These are phyloP conservation scores for Mycena indigotica DNA, from an alignment of 768 basidiomycete genomes.

Conservation along the genomic window DNA sequence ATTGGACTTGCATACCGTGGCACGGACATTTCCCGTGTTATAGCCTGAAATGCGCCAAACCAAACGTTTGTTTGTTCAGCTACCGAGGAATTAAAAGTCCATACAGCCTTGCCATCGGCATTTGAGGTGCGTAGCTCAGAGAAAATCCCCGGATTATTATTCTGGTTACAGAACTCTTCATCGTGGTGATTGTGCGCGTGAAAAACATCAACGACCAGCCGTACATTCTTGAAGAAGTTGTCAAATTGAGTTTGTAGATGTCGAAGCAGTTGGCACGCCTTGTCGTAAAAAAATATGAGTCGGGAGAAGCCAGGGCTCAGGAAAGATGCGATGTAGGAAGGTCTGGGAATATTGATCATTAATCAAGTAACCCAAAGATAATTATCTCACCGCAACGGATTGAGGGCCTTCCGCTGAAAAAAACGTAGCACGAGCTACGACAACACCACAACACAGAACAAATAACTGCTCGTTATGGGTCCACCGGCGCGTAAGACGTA, in stretches of 20 bases:
- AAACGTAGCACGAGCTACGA: background rate
- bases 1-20: slow-evolving; percentile 19
- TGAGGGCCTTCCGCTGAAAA: background rate
- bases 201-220: slow-evolving; percentile 5
- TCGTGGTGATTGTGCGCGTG: slow-evolving; percentile 3
- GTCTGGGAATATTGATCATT: background rate
- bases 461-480: no score
- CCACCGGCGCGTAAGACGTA: background rate
- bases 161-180: background rate
- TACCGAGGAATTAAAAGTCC: slow-evolving; percentile 32
- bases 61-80: no score
- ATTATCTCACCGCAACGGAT: background rate
- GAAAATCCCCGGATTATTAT: slow-evolving; percentile 25
- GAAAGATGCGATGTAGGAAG: background rate
- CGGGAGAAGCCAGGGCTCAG: slow-evolving; percentile 2
- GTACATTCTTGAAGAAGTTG: background rate
- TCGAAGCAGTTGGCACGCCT: slow-evolving; percentile 17
- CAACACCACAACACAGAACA: background rate
- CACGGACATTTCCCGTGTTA: slow-evolving; percentile 25
- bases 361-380: background rate
- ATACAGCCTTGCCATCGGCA: slow-evolving; percentile 22
- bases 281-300: slow-evolving; percentile 23
- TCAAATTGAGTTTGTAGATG: background rate
- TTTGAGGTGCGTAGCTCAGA: slow-evolving; percentile 26
- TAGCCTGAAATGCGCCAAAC: no score